phyloP scores from a whole-genome alignment of 352 stramenopile genomes.

The Globisporangium cystogenes region DNA sequence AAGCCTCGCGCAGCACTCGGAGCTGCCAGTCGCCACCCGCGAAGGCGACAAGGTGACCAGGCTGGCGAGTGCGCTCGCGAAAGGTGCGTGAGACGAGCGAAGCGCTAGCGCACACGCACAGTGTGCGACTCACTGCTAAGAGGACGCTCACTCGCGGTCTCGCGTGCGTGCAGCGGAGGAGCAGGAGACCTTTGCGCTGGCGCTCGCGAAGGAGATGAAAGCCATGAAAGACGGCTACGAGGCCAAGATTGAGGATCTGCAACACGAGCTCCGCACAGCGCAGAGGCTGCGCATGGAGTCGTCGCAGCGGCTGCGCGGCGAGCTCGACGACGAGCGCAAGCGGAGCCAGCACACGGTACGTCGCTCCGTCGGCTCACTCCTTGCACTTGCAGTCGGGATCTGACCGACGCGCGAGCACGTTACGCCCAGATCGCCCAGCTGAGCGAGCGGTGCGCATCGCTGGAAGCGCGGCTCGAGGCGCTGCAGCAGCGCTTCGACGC shows the following conservation, averaged over 20 bases:
- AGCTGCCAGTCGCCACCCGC: background rate
- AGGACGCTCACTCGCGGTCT: background rate
- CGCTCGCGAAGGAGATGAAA: conserved; percentile 61
- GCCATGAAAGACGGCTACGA: conserved; percentile 69
- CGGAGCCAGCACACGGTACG: conserved; percentile 35
- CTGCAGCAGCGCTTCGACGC: conserved; percentile 20
- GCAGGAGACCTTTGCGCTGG: conserved; percentile 67
- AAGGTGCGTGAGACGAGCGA: conserved; percentile 7
- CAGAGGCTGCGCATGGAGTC: conserved; percentile 41
- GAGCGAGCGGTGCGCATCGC: conserved; percentile 26
- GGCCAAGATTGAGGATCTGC: conserved; percentile 55
- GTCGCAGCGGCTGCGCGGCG: conserved; percentile 33
- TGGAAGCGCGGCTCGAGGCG: conserved; percentile 30
- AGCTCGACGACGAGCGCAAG: conserved; percentile 45
- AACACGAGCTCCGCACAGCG: conserved; percentile 36
- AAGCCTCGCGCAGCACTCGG: conserved; percentile 4
- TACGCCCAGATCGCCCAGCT: conserved; percentile 31
- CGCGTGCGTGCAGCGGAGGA: conserved; percentile 34
- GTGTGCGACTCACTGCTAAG: background rate
- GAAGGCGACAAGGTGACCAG: background rate
- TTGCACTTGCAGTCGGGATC: background rate
- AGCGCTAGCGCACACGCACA: background rate
- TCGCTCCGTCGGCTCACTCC: background rate
- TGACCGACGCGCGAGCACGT: background rate
- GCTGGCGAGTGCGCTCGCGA: conserved; percentile 7